These are phyloP conservation scores for Gossypium davidsonii DNA, from an alignment of 441 rosid species.

Conservation along the genomic window DNA sequence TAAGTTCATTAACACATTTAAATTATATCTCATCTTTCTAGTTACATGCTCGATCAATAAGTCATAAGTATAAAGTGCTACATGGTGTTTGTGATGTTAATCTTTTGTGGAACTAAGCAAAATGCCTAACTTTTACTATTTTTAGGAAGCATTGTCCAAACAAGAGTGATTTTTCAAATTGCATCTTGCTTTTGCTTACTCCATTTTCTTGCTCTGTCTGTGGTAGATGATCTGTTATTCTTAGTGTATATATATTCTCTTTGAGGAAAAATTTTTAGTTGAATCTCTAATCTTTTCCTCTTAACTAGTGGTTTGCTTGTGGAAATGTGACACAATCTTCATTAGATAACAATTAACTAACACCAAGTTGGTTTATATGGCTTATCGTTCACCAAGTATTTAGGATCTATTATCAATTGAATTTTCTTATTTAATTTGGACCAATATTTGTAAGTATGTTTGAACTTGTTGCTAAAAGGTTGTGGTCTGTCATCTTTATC, in stretches of 20 bases:
- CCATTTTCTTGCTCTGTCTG: neutral
- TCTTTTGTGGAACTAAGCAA: neutral
- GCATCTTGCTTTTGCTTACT: neutral
- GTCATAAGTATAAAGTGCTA: neutral
- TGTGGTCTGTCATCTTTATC: neutral
- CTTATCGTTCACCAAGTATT: neutral
- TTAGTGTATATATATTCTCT: neutral
- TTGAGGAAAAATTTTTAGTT: neutral
- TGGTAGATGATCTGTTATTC: neutral
- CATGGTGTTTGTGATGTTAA: neutral
- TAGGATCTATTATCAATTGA: neutral
- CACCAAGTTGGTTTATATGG: neutral
- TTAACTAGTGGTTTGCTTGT: neutral
- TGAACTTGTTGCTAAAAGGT: neutral
- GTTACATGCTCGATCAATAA: neutral
- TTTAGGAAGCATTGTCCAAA: neutral
- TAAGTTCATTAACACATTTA: conserved; percentile 27
- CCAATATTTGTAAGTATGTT: neutral
- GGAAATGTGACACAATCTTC: neutral
- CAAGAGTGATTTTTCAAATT: neutral
- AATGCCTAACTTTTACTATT: neutral
- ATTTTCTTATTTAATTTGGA: neutral
- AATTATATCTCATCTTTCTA: neutral
- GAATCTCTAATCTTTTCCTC: neutral
- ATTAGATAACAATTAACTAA: conserved; percentile 1